Percentiles rank a stretch among this genome's conserved stretches.
These are phyloP conservation scores for Cenchrus americanus DNA, from an alignment of 176 grass and related monocot species.

Conservation along the genomic window DNA sequence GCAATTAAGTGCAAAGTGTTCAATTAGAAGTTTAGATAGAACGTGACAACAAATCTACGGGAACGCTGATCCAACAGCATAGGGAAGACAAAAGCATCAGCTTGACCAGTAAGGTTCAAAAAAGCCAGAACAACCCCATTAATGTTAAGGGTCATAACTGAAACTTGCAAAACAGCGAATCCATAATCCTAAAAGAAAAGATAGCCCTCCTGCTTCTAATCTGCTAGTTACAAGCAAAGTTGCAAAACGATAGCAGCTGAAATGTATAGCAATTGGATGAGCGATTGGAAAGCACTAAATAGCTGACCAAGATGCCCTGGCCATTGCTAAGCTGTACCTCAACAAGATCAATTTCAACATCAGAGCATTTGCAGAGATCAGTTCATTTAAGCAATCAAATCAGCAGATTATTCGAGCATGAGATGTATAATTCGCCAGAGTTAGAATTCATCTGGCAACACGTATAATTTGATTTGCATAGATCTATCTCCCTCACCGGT, in stretches of 20 bases:
- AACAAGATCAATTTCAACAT: background rate
- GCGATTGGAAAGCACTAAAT: too few relatives aligned
- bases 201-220: background rate
- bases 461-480: conserved; percentile 29
- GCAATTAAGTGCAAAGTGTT: too few relatives aligned
- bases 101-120: background rate
- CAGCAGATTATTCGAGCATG: conserved; percentile 26
- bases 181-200: background rate
- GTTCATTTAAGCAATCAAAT: background rate
- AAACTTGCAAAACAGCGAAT: background rate
- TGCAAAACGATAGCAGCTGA: background rate
- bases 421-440: conserved; percentile 23
- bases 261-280: background rate
- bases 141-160: background rate
- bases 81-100: background rate
- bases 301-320: background rate
- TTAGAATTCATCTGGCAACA: background rate
- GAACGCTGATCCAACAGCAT: background rate
- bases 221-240: background rate
- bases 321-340: background rate
- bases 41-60: too few relatives aligned
- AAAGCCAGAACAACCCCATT: background rate
- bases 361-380: background rate
- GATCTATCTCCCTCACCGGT: background rate
- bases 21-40: too few relatives aligned